Base-by-base conservation (phyloP, 108 stramenopile genomes). In the Pseudonitzschia multiseries region DNA sequence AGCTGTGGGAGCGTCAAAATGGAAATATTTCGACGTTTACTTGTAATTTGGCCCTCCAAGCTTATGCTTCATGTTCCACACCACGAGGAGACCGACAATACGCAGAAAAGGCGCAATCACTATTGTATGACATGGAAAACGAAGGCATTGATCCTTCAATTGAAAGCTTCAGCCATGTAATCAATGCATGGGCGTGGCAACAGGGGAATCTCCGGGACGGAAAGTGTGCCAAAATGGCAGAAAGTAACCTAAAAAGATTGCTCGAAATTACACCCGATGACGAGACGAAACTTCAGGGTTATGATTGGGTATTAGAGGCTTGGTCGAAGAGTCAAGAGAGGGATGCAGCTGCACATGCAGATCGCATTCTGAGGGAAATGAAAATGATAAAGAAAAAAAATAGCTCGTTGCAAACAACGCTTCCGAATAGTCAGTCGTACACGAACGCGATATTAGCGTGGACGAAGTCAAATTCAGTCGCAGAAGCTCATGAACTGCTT, bases 151-250 rank as follows among this genome's bases (percentile, higher is more conserved):
- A 52, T 28, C 46, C 71, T 40, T 54, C 76, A 18, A 63, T 59
- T 1, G 70, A 83, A 66, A 68, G 57, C 22, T 66, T 78, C 21
- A 42, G 43, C 9, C 72, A 79, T 71, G 72, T 81, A 31, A 33
- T 81, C 0, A 77, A 79, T 56, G 81, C 84, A 21, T 78, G 74
- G 78, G 69, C 84, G 14, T 81, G 84, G 80, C 80, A 85, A 42
- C 84, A 85, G 70, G 81, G 73, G 9, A 85, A 79, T 64, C 36
- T 60, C 4, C 27, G 66, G 56, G 59, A 50, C 15, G 65, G 73
- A 8, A 59, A 79, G 31, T 85, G 84, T 65, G 80, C 78, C 3
- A 29, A 33, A 42, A 70, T 67, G 62, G 84, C 84, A 10, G 50
- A 76, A 24, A 70, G 64, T 8, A 28, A 72, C 42, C 53, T 78